Evolutionary conservation across 805 yeast species (phyloP).

Genomic region (Clavispora phyllophila): DNA sequence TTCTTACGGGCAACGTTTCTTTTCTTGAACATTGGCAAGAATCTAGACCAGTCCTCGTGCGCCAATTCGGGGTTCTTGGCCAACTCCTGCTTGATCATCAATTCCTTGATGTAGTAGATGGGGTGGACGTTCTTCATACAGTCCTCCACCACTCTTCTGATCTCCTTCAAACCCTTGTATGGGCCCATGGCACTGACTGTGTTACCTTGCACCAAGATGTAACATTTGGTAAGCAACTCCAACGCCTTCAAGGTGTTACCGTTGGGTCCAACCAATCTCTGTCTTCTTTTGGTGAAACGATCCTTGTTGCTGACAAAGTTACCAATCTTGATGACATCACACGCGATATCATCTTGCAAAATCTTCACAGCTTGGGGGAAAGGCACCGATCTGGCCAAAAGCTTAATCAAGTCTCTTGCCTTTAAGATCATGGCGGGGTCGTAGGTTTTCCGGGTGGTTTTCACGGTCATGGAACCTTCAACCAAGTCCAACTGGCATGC

Average conservation of each 20-base stretch:
- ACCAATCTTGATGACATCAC: constrained; percentile 95
- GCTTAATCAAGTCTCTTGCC: constrained; percentile 90
- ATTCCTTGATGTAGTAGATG: constrained; percentile 93
- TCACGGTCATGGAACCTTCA: constrained; percentile 96
- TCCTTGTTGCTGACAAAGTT: constrained; percentile 86
- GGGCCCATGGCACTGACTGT: constrained; percentile 98
- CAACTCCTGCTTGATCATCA: constrained; percentile 94
- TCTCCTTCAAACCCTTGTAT: constrained; percentile 83
- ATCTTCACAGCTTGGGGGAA: constrained; percentile 94
- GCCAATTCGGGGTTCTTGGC: constrained; percentile 94
- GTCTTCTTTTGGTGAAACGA: constrained; percentile 91
- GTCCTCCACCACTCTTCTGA: constrained; percentile 92
- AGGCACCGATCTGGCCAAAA: constrained; percentile 93
- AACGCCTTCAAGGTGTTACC: constrained; percentile 95
- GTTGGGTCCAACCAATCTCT: constrained; percentile 92
- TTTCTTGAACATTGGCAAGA: constrained; percentile 94
- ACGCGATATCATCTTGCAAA: constrained; percentile 85
- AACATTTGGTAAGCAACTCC: constrained; percentile 92
- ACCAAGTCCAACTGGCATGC: constrained; percentile 86
- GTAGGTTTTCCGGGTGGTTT: constrained; percentile 89
- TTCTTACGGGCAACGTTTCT: constrained; percentile 92
- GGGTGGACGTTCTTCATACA: constrained; percentile 97
- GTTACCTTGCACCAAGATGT: constrained; percentile 93
- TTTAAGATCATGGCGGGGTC: constrained; percentile 93
- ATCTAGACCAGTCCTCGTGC: constrained; percentile 94